Evolutionary conservation across 2,329 filamentous ascomycete species (phyloP).

Genomic region (Aspergillus uvarum): DNA sequence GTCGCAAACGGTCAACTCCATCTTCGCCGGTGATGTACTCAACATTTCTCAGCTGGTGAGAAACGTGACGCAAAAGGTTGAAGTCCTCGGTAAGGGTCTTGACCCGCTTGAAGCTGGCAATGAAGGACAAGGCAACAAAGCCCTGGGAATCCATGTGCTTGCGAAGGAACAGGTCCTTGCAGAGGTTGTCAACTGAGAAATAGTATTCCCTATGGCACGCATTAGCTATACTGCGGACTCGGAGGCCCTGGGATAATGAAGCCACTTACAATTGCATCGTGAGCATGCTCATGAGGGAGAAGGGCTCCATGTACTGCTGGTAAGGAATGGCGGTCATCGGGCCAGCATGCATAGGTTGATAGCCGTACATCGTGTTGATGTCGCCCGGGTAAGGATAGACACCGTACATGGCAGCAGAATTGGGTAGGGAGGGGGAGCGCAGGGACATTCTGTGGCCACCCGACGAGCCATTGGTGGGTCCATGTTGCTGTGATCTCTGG

Average conservation of each 20-base stretch:
- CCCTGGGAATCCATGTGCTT: conserved; percentile 94
- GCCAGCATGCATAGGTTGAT: conserved; percentile 52
- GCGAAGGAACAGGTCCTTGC: conserved; percentile 87
- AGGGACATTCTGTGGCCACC: conserved; percentile 51
- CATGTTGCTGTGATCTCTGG: conserved; percentile 42
- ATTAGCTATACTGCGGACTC: conserved; percentile 29
- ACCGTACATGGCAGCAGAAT: conserved; percentile 51
- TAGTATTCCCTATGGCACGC: conserved; percentile 77
- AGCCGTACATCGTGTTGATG: conserved; percentile 58
- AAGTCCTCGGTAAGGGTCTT: conserved; percentile 69
- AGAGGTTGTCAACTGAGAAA: conserved; percentile 92
- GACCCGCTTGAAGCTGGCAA: conserved; percentile 84
- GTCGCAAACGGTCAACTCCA: conserved; percentile 73
- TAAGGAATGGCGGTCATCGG: conserved; percentile 60
- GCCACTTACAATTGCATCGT: conserved; percentile 57
- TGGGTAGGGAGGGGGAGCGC: conserved; percentile 63
- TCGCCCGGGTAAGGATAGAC: conserved; percentile 46
- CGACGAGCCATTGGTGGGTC: conserved; percentile 39
- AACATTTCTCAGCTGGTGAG: conserved; percentile 68
- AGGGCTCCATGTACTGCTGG: conserved; percentile 59
- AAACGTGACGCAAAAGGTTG: conserved; percentile 72
- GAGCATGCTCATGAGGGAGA: conserved; percentile 57
- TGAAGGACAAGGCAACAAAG: conserved; percentile 76
- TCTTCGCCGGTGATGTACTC: conserved; percentile 76
- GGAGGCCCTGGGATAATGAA: not conserved